A percentile compares a stretch with the other conserved stretches of the same genome.
phyloP scores from a whole-genome alignment of 306 rosid species.

The Trifolium dubium region DNA sequence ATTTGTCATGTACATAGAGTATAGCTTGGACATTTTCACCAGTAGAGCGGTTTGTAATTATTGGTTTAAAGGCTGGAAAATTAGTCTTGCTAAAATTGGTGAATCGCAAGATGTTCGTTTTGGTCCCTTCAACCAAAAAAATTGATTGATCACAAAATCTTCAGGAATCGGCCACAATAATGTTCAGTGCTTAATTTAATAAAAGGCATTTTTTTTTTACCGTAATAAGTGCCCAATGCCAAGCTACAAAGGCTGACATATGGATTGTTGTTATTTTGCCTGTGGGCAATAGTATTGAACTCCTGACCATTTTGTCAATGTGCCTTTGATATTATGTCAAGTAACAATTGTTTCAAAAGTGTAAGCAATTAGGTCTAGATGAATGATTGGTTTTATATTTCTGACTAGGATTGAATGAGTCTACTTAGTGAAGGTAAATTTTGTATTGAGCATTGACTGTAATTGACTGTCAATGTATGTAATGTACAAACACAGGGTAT shows the following conservation, averaged over 20 bases:
- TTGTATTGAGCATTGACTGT: conserved; percentile 6
- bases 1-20: background rate
- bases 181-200: background rate
- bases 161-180: background rate
- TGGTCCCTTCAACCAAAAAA: conserved; percentile 5
- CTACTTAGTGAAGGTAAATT: conserved; percentile 11
- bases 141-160: background rate
- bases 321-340: background rate
- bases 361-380: background rate
- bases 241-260: background rate
- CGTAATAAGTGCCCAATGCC: background rate
- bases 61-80: background rate
- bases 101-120: background rate
- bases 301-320: background rate
- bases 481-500: conserved; percentile 68
- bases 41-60: conserved; percentile 8
- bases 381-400: background rate
- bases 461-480: conserved; percentile 28
- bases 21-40: background rate
- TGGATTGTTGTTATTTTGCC: background rate
- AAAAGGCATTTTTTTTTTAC: background rate
- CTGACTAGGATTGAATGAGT: conserved; percentile 16
- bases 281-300: background rate
- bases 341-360: background rate
- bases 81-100: background rate